Evolutionary conservation across 2,329 filamentous ascomycete species (phyloP), one percentile per base, ranked within the genome.

Genomic region (Cercospora janseana): DNA sequence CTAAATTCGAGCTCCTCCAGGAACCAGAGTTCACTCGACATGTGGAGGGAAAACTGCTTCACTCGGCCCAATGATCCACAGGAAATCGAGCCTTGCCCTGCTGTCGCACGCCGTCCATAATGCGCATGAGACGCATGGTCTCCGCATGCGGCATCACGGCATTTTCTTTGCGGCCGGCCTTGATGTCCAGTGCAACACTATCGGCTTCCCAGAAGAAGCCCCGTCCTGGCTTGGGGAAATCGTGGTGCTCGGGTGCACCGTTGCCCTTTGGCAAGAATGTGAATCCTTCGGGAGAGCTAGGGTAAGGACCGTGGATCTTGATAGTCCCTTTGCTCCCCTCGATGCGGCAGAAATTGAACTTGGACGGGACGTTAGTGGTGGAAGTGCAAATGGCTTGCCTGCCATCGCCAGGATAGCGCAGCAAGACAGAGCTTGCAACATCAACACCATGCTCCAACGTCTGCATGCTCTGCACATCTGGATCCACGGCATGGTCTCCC

Each of bases 171-270:
- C 59, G 67, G 0, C 70, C 70, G 3, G 67, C 66, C 2, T 65
- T 63, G 31, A 76, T 65, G 52, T 74, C 71, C 4, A 67, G 38
- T 0, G 74, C 74, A 4, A 70, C 70, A 0, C 68, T 67, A 51
- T 76, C 73, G 2, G 72, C 72, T 55, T 79, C 75, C 62, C 63
- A 77, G 61, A 66, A 72, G 46, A 74, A 76, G 0, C 70, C 73
- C 24, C 61, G 61, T 0, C 68, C 69, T 0, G 64, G 63, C 10
- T 63, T 63, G 20, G 68, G 63, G 44, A 74, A 73, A 1, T 70
- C 63, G 28, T 68, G 69, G 24, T 61, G 68, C 60, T 70, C 65
- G 6, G 54, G 31, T 12, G 64, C 58, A 4, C 57, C 58, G 8
- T 60, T 56, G 20, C 61, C 61, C 2, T 63, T 60, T 4, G 61